These are phyloP conservation scores for Bretziella fagacearum DNA, from an alignment of 2,329 filamentous ascomycete genomes.

Conservation along the genomic window DNA sequence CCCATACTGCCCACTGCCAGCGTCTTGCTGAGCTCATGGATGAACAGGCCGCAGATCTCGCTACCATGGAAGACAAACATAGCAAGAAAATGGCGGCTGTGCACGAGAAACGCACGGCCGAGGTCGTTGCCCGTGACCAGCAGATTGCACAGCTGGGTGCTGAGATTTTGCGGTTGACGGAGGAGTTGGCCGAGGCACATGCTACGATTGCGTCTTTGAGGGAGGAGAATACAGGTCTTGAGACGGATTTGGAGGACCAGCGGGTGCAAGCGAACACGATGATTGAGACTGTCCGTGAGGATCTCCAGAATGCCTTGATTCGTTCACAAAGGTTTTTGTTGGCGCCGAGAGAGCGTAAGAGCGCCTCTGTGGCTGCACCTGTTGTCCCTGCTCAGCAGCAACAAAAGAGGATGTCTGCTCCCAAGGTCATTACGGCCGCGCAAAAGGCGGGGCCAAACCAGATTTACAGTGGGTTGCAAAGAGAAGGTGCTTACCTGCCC, in stretches of 20 bases:
- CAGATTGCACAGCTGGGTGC: constrained; percentile 7
- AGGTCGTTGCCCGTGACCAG: constrained; percentile 1
- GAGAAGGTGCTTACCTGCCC: neutral
- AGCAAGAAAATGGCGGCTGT: neutral
- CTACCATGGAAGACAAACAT: neutral
- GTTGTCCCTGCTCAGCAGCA: neutral
- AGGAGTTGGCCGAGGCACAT: constrained; percentile 7
- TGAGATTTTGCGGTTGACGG: constrained; percentile 9
- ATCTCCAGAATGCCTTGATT: constrained; percentile 8
- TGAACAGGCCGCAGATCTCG: neutral
- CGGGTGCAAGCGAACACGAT: constrained; percentile 11
- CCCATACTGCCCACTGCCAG: constrained; percentile 22
- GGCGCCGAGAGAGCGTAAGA: neutral
- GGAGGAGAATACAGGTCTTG: constrained; percentile 5
- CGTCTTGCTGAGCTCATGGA: constrained; percentile 19
- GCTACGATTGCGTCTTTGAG: constrained; percentile 7
- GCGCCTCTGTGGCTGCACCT: neutral
- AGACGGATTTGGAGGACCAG: constrained; percentile 7
- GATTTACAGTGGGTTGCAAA: neutral
- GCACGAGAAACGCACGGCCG: neutral
- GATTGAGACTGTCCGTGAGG: constrained; percentile 12
- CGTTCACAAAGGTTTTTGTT: constrained; percentile 8
- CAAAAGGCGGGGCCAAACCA: neutral
- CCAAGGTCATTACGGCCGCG: too few species aligned
- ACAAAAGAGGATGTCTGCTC: too few species aligned